Conservation (phyloP, 331 rosid species). For the Stylosanthes scabra region DNA sequence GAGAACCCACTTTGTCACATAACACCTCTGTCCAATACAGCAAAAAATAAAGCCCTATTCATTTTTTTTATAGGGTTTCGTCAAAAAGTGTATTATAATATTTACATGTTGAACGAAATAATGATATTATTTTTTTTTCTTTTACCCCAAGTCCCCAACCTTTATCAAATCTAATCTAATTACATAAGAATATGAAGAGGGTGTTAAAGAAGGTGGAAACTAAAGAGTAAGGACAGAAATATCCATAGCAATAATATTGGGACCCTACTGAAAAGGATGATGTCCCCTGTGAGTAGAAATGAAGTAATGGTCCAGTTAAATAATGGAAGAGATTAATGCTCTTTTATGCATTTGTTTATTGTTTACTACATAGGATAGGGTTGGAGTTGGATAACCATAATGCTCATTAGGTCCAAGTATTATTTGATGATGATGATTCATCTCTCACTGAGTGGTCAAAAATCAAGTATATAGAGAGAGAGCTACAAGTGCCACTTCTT, state of each 20-base stretch:
- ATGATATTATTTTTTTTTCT: background rate
- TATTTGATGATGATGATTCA: slow-evolving; percentile 4
- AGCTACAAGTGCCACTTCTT: background rate
- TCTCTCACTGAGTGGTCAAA: background rate
- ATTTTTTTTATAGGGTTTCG: no score
- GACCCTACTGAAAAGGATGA: slow-evolving; percentile 14
- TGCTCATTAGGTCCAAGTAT: slow-evolving; percentile 1
- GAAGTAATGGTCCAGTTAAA: slow-evolving; percentile 11
- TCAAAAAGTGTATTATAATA: background rate
- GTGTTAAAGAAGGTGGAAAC: background rate
- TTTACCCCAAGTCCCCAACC: no score
- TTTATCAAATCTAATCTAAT: background rate
- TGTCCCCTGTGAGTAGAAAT: background rate
- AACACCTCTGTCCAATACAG: no score
- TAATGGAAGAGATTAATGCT: background rate
- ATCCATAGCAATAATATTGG: background rate
- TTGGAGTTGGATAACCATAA: background rate
- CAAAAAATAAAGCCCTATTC: no score
- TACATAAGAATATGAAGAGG: background rate
- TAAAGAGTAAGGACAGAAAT: background rate
- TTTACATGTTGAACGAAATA: background rate
- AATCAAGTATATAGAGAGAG: background rate
- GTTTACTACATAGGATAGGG: background rate
- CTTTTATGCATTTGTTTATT: background rate
- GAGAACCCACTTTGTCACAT: no score